A percentile compares a stretch with the other conserved stretches of the same genome.
These are phyloP conservation scores for Amylocystis lapponica DNA, from an alignment of 768 basidiomycete species.

Conservation along the genomic window DNA sequence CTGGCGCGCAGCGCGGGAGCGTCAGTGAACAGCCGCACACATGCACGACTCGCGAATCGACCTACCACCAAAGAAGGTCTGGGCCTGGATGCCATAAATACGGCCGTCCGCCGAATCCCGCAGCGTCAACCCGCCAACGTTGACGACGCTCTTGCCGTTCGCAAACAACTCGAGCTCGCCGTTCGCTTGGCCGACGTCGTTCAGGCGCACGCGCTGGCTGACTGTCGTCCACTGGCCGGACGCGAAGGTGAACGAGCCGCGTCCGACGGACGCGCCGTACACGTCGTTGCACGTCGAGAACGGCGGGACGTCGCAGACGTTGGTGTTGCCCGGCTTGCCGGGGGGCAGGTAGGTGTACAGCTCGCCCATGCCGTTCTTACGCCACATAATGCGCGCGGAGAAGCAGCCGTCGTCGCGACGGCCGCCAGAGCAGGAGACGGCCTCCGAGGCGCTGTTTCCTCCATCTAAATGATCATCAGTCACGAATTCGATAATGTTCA, in stretches of 20 bases:
- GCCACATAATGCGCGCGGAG: no score
- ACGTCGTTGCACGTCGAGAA: no score
- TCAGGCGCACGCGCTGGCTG: no score
- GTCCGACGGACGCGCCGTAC: no score
- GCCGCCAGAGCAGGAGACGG: slow-evolving; percentile 63
- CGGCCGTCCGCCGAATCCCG: slow-evolving; percentile 41
- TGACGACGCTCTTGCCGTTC: slow-evolving; percentile 60
- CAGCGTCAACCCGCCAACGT: slow-evolving; percentile 48
- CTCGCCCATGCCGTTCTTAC: no score
- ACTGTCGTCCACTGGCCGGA: no score
- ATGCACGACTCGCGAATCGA: no score
- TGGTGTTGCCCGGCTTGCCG: slow-evolving; percentile 41
- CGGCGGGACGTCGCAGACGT: slow-evolving; percentile 43
- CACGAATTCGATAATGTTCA: background rate
- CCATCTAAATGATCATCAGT: slow-evolving; percentile 36
- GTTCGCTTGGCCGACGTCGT: slow-evolving; percentile 62
- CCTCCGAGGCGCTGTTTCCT: slow-evolving; percentile 42
- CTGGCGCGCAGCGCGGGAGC: slow-evolving; percentile 28
- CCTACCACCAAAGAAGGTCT: slow-evolving; percentile 76
- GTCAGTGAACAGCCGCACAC: slow-evolving; percentile 4
- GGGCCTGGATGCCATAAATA: slow-evolving; percentile 64
- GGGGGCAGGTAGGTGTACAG: slow-evolving; percentile 44
- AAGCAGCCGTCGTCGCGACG: no score
- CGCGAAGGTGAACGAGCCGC: no score
- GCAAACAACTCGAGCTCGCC: slow-evolving; percentile 68